Conservation (phyloP, 202 grass and related monocot genomes). For the Setaria italica region DNA sequence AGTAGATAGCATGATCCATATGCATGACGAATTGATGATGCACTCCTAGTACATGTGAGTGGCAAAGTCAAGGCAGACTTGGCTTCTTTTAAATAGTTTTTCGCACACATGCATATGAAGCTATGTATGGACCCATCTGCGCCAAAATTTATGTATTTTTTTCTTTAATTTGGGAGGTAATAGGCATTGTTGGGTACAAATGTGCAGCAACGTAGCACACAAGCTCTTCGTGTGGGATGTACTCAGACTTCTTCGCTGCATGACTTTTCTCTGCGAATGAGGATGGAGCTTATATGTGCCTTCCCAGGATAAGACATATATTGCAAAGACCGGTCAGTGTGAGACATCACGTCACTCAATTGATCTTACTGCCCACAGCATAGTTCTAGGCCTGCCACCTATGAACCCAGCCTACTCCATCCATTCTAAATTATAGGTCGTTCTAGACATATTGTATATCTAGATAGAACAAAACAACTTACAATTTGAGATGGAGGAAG, state of each 20-base stretch:
- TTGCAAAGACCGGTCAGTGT: not conserved
- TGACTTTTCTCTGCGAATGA: not conserved
- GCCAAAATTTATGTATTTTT: not conserved
- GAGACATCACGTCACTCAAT: not conserved
- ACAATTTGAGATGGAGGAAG: no score
- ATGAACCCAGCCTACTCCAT: no score
- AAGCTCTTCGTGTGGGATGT: not conserved
- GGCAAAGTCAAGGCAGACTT: not conserved
- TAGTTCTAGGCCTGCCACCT: no score
- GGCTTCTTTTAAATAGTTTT: not conserved
- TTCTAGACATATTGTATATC: no score
- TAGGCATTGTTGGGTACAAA: not conserved
- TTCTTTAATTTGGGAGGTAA: not conserved
- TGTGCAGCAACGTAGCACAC: not conserved
- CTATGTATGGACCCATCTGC: not conserved
- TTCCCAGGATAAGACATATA: not conserved
- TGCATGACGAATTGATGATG: no score
- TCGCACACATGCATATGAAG: not conserved
- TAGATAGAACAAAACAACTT: no score
- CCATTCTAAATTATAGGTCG: no score
- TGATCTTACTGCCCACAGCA: no score
- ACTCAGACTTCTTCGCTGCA: not conserved
- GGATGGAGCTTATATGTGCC: not conserved
- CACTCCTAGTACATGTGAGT: no score
- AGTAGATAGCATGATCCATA: not conserved